Conservation (phyloP, 371 early-diverging fungal genomes). For the Mucor plumbeus region DNA sequence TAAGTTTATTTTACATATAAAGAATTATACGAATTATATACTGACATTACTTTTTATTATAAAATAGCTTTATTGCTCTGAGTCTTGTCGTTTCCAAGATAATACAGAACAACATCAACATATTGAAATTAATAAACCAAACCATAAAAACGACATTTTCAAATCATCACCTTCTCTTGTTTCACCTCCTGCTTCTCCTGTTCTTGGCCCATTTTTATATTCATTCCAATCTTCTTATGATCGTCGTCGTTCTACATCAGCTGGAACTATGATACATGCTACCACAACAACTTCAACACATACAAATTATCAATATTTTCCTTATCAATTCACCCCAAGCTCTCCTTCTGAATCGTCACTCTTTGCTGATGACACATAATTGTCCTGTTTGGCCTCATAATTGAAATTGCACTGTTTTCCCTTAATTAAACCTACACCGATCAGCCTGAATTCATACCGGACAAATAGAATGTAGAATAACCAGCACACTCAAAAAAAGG, state of each 20-base stretch:
- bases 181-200: constrained; percentile 27
- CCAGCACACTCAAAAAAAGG: background rate
- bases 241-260: constrained; percentile 22
- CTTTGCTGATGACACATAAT: constrained; percentile 28
- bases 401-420: constrained; percentile 5
- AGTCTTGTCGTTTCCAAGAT: constrained; percentile 29
- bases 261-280: constrained; percentile 15
- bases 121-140: background rate
- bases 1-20: constrained; percentile 2
- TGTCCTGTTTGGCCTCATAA: background rate
- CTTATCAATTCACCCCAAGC: constrained; percentile 23
- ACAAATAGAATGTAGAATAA: background rate
- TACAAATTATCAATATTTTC: constrained; percentile 19
- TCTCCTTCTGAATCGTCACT: constrained; percentile 28
- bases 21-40: background rate
- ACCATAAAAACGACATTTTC: constrained; percentile 9
- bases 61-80: constrained; percentile 29
- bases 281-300: background rate
- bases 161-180: constrained; percentile 16
- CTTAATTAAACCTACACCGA: background rate
- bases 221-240: constrained; percentile 20
- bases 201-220: constrained; percentile 23
- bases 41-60: background rate
- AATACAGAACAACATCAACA: constrained; percentile 3
- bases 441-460: background rate